Evolutionary conservation across 2,329 filamentous ascomycete species (phyloP).

Genomic region (Fusarium coicis): DNA sequence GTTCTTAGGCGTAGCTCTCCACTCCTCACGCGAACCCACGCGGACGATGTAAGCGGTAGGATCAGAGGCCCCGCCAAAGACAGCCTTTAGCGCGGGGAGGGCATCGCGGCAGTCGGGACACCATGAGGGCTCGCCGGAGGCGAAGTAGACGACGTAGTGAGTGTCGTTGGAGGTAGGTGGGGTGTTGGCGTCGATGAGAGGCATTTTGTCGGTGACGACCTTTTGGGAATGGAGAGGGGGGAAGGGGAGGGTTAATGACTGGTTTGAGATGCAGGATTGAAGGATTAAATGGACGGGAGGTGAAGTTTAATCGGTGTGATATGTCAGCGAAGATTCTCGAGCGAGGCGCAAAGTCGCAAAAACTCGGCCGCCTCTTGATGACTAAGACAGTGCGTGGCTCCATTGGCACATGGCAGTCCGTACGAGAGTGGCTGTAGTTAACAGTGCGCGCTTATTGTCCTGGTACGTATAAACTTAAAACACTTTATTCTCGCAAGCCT

Average conservation of each 20-base stretch:
- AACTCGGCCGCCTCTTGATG: neutral
- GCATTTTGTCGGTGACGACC: constrained; percentile 26
- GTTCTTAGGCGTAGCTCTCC: constrained; percentile 40
- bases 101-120: constrained; percentile 45
- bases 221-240: rapidly evolving
- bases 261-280: neutral
- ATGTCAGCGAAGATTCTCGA: neutral
- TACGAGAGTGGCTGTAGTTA: rapidly evolving
- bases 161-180: constrained; percentile 40
- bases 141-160: constrained; percentile 48
- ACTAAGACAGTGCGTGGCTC: rapidly evolving
- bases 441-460: neutral
- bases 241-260: rapidly evolving
- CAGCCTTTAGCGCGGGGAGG: constrained; percentile 37
- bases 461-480: too few species aligned
- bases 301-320: neutral
- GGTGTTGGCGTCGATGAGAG: constrained; percentile 40
- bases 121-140: constrained; percentile 46
- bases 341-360: neutral
- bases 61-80: constrained; percentile 39
- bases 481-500: rapidly evolving
- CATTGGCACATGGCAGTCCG: rapidly evolving
- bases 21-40: constrained; percentile 40
- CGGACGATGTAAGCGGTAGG: constrained; percentile 43
- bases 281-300: neutral